These are phyloP conservation scores for Termitomyces sp. DNA, from an alignment of 768 basidiomycete genomes.

Conservation along the genomic window DNA sequence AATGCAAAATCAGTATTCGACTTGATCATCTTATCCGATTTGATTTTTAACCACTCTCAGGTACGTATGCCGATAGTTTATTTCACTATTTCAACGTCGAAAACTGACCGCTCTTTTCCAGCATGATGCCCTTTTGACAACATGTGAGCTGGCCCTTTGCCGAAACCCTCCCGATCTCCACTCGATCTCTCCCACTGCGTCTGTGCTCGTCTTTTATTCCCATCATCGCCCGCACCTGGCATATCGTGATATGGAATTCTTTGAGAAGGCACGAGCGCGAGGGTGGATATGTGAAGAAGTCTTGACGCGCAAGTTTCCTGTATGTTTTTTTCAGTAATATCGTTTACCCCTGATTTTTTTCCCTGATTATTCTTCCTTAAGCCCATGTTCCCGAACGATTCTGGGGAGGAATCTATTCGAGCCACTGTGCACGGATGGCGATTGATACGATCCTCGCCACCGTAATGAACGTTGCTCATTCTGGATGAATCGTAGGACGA, in stretches of 20 bases:
- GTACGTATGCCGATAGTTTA: constrained; percentile 33
- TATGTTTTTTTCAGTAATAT: constrained; percentile 29
- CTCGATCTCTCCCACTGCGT: constrained; percentile 20
- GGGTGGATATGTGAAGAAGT: constrained; percentile 80
- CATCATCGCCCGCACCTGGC: constrained; percentile 88
- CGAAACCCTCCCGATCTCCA: background rate
- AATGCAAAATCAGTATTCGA: constrained; percentile 49
- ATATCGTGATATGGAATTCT: constrained; percentile 81
- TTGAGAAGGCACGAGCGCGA: constrained; percentile 53
- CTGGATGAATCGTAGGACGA: no score
- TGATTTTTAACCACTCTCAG: constrained; percentile 95
- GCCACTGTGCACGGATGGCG: constrained; percentile 87
- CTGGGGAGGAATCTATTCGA: constrained; percentile 73
- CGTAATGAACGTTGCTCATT: background rate
- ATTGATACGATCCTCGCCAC: constrained; percentile 29
- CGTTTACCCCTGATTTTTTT: background rate
- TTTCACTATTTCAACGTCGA: background rate
- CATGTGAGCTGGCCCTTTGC: constrained; percentile 55
- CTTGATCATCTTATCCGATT: constrained; percentile 85
- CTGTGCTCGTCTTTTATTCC: constrained; percentile 80
- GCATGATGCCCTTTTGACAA: constrained; percentile 79
- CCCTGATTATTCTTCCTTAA: constrained; percentile 24
- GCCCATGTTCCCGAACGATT: constrained; percentile 91
- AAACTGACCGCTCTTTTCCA: constrained; percentile 25
- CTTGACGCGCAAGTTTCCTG: constrained; percentile 58